Evolutionary conservation across 176 grass and related monocot genomes (phyloP), one percentile per base, ranked within the genome.

Genomic region (Paspalum notatum): DNA sequence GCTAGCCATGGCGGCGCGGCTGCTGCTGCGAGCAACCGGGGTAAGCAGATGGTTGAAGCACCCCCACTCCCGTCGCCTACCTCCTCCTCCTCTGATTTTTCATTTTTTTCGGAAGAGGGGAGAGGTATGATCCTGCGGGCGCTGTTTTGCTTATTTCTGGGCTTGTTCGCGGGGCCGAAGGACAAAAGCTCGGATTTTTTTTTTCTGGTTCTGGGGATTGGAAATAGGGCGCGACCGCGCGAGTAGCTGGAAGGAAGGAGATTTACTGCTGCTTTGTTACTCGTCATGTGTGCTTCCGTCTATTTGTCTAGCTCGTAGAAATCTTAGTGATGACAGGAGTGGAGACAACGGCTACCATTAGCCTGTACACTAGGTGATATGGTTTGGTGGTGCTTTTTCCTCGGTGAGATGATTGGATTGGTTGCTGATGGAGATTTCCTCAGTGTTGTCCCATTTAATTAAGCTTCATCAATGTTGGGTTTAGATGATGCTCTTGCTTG

Each of bases 1-100:
- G 0, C 54, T 71, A 70, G 81, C 63, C 55, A 82, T 86, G 91
- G 84, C 87, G 77, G 63, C 60, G 80, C 76, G 66, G n/a, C 55
- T 70, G 76, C 55, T 90, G 12, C 41, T 78, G 26, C 69, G 51
- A 72, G 57, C 82, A 42, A 71, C 40, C 25, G 71, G 85, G 87
- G 82, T 89, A 55, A 50, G 2, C 71, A 16, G 18, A 66, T 79
- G 26, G 13, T 39, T n/a, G 32, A 15, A 7, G 46, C 59, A 32
- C 32, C 5, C 20, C 25, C 12, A 2, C 44, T 20, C 14, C 62
- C 12, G 13, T 46, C 41, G 1, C 8, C 20, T 44, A 9, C 5
- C 43, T 56, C 9, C 59, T 21, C 47, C 16, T 25, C 25, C 48
- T 56, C 25, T 15, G 8, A 6, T 20, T 49, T 47, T 58, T 66